phyloP scores from a whole-genome alignment of 108 stramenopile genomes.

The Hondaea fermentalgiana region DNA sequence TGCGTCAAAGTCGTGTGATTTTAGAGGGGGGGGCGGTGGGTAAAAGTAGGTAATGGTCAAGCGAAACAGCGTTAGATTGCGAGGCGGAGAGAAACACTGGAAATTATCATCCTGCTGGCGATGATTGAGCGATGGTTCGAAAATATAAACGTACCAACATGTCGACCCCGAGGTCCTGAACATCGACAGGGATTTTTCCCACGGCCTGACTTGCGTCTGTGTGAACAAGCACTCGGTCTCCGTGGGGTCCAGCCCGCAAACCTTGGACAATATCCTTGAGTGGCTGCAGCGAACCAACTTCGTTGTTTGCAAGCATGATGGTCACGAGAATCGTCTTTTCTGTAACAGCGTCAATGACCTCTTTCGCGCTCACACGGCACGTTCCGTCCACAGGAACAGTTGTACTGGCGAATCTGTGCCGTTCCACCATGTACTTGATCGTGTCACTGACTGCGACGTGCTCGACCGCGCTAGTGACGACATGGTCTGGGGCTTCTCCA shows the following conservation, averaged over 20 bases:
- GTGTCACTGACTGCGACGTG: conserved; percentile 77
- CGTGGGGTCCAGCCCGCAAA: not conserved
- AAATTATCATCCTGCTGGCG: not conserved
- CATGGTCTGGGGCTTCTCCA: conserved; percentile 45
- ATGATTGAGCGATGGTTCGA: not conserved
- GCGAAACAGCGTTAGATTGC: not conserved
- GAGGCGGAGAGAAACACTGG: not conserved
- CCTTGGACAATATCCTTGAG: conserved; percentile 58
- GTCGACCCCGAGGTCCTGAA: conserved; percentile 63
- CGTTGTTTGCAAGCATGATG: conserved; percentile 93
- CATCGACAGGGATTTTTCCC: conserved; percentile 79
- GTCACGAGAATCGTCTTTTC: conserved; percentile 73
- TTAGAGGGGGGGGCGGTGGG: not conserved
- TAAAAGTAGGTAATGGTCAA: not conserved
- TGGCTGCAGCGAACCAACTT: conserved; percentile 83
- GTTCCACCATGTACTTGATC: conserved; percentile 41
- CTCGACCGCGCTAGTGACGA: conserved; percentile 79
- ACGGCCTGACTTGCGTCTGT: conserved; percentile 91
- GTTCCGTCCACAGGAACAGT: conserved; percentile 69
- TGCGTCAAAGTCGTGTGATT: not conserved
- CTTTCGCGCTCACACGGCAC: conserved; percentile 58
- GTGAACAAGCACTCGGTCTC: conserved; percentile 68
- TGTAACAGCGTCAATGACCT: conserved; percentile 60
- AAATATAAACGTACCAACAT: conserved; percentile 47
- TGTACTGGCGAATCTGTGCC: conserved; percentile 45